Evolutionary conservation across 306 rosid species (phyloP).

Genomic region (Prunus armeniaca): DNA sequence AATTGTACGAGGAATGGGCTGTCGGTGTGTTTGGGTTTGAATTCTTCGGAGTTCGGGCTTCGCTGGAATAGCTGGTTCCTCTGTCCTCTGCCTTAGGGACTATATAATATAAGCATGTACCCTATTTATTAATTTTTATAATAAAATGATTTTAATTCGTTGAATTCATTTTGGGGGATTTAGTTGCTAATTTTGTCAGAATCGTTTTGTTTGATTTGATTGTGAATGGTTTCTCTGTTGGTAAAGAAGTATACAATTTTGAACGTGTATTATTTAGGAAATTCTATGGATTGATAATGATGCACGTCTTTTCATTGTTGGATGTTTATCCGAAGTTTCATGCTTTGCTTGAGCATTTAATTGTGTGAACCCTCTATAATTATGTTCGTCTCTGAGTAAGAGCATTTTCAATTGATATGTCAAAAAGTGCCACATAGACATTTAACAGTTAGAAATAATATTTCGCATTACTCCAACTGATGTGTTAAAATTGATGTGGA

Average conservation of each 20-base stretch:
- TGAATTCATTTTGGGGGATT: not conserved
- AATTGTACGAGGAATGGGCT: slow-evolving; percentile 9
- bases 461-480: too few relatives aligned
- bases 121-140: not conserved
- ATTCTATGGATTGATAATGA: too few relatives aligned
- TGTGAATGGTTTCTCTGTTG: too few relatives aligned
- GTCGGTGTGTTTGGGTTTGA: slow-evolving; percentile 12
- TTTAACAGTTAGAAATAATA: too few relatives aligned
- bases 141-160: not conserved
- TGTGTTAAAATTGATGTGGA: too few relatives aligned
- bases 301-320: not conserved
- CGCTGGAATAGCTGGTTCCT: slow-evolving; percentile 10
- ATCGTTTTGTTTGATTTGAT: not conserved
- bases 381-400: too few relatives aligned
- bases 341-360: not conserved
- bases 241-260: not conserved
- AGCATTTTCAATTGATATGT: too few relatives aligned
- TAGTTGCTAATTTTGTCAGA: not conserved
- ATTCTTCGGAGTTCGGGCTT: not conserved
- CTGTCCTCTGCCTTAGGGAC: not conserved
- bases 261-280: too few relatives aligned
- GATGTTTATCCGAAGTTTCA: not conserved
- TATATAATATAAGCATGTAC: not conserved
- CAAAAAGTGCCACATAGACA: too few relatives aligned
- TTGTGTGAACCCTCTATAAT: not conserved